Evolutionary conservation across 2,329 filamentous ascomycete species (phyloP).

Genomic region (Beauveria brongniartii): DNA sequence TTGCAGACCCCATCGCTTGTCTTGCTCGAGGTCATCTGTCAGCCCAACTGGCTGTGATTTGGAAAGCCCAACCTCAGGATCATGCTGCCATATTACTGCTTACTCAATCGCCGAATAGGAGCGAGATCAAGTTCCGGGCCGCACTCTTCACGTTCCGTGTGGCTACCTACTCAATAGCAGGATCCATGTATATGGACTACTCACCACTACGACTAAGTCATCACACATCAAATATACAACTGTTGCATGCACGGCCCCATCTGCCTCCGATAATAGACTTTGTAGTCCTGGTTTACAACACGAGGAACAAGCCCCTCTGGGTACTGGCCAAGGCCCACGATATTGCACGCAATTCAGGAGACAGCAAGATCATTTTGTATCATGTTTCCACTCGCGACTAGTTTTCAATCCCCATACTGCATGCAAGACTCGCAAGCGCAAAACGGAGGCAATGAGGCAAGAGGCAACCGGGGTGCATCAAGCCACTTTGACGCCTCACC

Average conservation of each 20-base stretch:
- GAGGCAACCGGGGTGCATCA: background rate
- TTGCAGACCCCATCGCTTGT: constrained; percentile 1
- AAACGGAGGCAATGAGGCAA: background rate
- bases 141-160: background rate
- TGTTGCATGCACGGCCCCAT: background rate
- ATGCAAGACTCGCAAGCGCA: background rate
- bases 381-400: background rate
- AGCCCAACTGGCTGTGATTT: background rate
- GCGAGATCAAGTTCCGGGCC: background rate
- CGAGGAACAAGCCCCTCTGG: background rate
- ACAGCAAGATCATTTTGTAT: background rate
- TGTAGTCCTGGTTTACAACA: background rate
- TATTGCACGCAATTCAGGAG: constrained; percentile 4
- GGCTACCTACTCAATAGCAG: background rate
- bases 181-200: background rate
- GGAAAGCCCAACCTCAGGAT: background rate
- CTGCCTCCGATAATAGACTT: background rate
- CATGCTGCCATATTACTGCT: background rate
- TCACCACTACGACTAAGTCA: background rate
- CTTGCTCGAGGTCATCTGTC: background rate
- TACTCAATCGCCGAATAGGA: background rate
- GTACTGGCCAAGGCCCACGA: background rate
- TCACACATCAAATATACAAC: background rate
- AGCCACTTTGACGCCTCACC: constrained; percentile 1
- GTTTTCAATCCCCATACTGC: background rate